Evolutionary conservation across 148 eudicot genomes (phyloP).

Genomic region (Arctostaphylos glauca): DNA sequence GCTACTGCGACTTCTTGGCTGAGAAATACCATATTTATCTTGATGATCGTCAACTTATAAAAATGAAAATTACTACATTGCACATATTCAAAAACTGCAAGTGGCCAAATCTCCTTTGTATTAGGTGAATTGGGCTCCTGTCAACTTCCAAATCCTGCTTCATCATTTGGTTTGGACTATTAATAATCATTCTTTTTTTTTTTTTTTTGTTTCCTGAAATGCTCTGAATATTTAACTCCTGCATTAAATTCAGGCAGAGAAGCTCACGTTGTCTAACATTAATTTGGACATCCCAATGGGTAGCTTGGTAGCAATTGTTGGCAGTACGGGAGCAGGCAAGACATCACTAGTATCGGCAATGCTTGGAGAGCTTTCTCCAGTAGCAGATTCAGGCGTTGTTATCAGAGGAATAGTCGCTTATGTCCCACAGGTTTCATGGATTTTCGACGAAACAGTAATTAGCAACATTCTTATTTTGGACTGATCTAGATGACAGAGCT

Average conservation of each 20-base stretch:
- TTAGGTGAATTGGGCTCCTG: too few species aligned
- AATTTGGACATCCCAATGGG: too few species aligned
- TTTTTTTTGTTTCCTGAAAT: neutral
- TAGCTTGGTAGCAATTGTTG: too few species aligned
- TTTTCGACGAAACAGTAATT: slow-evolving; percentile 95
- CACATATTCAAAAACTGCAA: neutral
- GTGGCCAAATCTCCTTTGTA: neutral
- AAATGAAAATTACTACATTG: neutral
- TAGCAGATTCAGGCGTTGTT: slow-evolving; percentile 53
- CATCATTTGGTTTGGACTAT: neutral
- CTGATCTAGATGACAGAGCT: too few species aligned
- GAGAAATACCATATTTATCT: neutral
- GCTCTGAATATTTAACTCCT: neutral
- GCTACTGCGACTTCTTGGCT: neutral
- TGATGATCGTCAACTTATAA: too few species aligned
- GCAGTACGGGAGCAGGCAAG: too few species aligned
- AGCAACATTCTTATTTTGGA: neutral
- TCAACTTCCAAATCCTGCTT: neutral
- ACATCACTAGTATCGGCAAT: too few species aligned
- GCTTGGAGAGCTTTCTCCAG: slow-evolving; percentile 83
- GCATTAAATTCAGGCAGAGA: slow-evolving; percentile 55
- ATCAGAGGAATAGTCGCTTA: slow-evolving; percentile 86
- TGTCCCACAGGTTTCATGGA: slow-evolving; percentile 98
- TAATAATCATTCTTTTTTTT: neutral
- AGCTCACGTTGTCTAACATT: slow-evolving; percentile 70